Conservation (phyloP, 1,284 basidiomycete species). For the Leucoagaricus sp. region DNA sequence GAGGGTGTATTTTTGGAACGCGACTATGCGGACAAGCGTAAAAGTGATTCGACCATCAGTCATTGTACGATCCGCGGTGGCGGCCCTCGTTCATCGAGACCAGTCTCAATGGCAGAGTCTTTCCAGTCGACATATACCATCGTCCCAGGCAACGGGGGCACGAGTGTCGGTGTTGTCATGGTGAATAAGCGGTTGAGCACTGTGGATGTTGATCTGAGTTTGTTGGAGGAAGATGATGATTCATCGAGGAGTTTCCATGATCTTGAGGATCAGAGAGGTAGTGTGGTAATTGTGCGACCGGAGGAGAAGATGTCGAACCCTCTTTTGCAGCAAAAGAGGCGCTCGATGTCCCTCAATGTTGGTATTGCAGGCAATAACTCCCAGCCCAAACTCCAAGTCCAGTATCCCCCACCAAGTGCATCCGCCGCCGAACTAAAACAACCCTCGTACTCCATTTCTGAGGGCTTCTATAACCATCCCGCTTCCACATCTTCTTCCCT, state of each 20-base stretch:
- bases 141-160: conserved; percentile 38
- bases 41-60: conserved; percentile 75
- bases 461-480: conserved; percentile 22
- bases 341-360: conserved; percentile 64
- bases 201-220: conserved; percentile 64
- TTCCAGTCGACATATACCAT: conserved; percentile 71
- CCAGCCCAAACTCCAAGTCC: conserved; percentile 11
- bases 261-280: neutral
- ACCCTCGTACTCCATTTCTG: conserved; percentile 32
- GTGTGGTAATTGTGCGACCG: conserved; percentile 12
- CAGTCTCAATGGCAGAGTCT: conserved; percentile 74
- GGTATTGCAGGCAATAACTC: conserved; percentile 22
- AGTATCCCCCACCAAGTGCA: conserved; percentile 23
- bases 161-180: conserved; percentile 17
- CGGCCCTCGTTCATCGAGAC: conserved; percentile 55
- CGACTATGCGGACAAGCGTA: conserved; percentile 35
- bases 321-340: conserved; percentile 48
- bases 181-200: conserved; percentile 65
- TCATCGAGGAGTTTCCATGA: conserved; percentile 18
- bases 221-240: conserved; percentile 48
- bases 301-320: conserved; percentile 27
- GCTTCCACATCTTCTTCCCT: conserved; percentile 16
- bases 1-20: conserved; percentile 30
- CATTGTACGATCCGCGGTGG: conserved; percentile 63
- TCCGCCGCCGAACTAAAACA: conserved; percentile 32